Conservation (phyloP, 2,329 filamentous ascomycete species). For the Colletotrichum spaethianum region DNA sequence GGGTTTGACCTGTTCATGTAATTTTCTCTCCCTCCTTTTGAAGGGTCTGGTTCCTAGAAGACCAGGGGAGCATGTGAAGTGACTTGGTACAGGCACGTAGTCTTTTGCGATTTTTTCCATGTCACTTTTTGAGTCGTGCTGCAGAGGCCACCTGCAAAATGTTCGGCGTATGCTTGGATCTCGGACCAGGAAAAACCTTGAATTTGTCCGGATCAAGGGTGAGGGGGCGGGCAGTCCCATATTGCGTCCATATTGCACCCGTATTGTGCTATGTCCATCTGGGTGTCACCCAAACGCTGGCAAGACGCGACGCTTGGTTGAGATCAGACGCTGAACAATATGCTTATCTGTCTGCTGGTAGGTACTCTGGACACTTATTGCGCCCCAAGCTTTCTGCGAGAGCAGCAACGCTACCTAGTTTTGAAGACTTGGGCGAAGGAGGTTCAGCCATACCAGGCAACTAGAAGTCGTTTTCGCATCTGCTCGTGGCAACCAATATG, state of each 20-base stretch:
- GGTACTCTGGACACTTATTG: neutral
- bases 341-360: conserved; percentile 12
- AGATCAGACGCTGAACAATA: conserved; percentile 15
- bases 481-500: neutral
- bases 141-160: conserved; percentile 4
- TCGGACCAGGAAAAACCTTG: conserved; percentile 6
- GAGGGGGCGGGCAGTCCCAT: conserved; percentile 6
- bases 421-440: neutral
- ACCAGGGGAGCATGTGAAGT: neutral
- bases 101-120: conserved; percentile 2
- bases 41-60: neutral
- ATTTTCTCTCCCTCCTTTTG: neutral
- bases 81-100: conserved; percentile 11
- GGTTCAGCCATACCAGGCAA: neutral
- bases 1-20: conserved; percentile 2
- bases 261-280: conserved; percentile 12
- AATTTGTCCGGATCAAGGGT: conserved; percentile 7
- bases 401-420: neutral
- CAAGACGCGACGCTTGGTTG: conserved; percentile 4
- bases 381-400: neutral
- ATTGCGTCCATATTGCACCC: conserved; percentile 4
- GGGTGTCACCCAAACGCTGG: conserved; percentile 5
- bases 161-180: neutral
- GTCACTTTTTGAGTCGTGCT: conserved; percentile 24
- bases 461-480: neutral